These are phyloP conservation scores for Venturia asperata DNA, from an alignment of 2,329 filamentous ascomycete genomes.

Conservation along the genomic window DNA sequence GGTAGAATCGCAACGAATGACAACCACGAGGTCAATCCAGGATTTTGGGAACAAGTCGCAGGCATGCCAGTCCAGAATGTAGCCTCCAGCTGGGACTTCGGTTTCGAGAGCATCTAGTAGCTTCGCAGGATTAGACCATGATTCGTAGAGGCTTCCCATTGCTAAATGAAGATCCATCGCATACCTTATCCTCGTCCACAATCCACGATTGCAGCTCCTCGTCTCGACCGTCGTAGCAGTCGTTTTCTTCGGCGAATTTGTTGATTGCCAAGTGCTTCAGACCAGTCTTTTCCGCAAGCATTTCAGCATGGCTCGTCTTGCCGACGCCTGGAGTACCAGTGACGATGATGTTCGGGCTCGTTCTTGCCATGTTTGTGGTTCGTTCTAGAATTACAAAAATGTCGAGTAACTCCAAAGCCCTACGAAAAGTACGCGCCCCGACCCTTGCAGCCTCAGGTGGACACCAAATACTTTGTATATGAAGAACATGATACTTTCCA, in stretches of 20 bases:
- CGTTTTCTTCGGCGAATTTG: slow-evolving; percentile 79
- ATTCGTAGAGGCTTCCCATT: background rate
- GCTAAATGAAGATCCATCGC: background rate
- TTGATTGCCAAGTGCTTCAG: slow-evolving; percentile 83
- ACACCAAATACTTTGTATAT: too few relatives aligned
- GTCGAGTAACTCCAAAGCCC: background rate
- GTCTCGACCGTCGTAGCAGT: slow-evolving; percentile 81
- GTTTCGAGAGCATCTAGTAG: slow-evolving; percentile 84
- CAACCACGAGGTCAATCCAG: slow-evolving; percentile 93
- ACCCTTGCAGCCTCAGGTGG: background rate
- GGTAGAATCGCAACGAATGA: slow-evolving; percentile 73
- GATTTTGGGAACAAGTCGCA: slow-evolving; percentile 90
- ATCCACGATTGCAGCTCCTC: slow-evolving; percentile 82
- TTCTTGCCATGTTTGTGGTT: slow-evolving; percentile 8
- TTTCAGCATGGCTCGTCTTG: slow-evolving; percentile 87
- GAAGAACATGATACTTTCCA: too few relatives aligned
- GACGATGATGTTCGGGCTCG: slow-evolving; percentile 67
- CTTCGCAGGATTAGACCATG: slow-evolving; percentile 35
- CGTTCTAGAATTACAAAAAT: background rate
- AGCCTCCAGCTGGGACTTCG: slow-evolving; percentile 63
- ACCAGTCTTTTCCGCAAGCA: slow-evolving; percentile 66
- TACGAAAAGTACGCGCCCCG: background rate
- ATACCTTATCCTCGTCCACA: slow-evolving; percentile 91
- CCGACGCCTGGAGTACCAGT: slow-evolving; percentile 94
- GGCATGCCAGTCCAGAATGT: slow-evolving; percentile 95